Conservation (phyloP, 352 stramenopile species). For the Thalassiosira ordinaria region DNA sequence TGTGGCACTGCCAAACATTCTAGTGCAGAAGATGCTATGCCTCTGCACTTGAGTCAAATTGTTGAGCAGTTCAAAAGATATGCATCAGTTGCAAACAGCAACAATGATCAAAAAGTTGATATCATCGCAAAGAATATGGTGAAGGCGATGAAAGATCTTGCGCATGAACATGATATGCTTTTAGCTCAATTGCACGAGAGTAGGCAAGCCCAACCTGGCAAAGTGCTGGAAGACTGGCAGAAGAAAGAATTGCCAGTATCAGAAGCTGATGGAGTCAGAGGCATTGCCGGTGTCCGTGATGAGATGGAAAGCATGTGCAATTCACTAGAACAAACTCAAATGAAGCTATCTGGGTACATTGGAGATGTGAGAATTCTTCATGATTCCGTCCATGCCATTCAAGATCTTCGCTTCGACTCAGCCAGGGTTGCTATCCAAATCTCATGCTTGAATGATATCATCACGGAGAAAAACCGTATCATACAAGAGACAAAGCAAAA, state of each 20-base stretch:
- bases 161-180: slow-evolving; percentile 28
- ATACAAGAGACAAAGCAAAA: slow-evolving; percentile 33
- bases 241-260: not conserved
- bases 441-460: slow-evolving; percentile 47
- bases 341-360: slow-evolving; percentile 26
- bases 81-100: not conserved
- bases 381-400: slow-evolving; percentile 1
- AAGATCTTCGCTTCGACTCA: slow-evolving; percentile 23
- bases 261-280: not conserved
- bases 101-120: slow-evolving; percentile 8
- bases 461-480: slow-evolving; percentile 45
- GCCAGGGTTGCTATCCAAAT: slow-evolving; percentile 38
- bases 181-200: slow-evolving; percentile 12
- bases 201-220: no score
- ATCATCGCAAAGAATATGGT: slow-evolving; percentile 13
- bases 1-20: no score
- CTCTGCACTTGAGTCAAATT: no score
- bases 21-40: no score
- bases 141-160: slow-evolving; percentile 12
- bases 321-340: slow-evolving; percentile 21
- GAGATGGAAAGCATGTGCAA: slow-evolving; percentile 18
- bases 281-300: not conserved
- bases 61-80: slow-evolving; percentile 8
- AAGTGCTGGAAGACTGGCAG: slow-evolving; percentile 33
- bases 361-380: slow-evolving; percentile 31